These are phyloP conservation scores for Breynia disticha DNA, from an alignment of 441 rosid species.

Conservation along the genomic window DNA sequence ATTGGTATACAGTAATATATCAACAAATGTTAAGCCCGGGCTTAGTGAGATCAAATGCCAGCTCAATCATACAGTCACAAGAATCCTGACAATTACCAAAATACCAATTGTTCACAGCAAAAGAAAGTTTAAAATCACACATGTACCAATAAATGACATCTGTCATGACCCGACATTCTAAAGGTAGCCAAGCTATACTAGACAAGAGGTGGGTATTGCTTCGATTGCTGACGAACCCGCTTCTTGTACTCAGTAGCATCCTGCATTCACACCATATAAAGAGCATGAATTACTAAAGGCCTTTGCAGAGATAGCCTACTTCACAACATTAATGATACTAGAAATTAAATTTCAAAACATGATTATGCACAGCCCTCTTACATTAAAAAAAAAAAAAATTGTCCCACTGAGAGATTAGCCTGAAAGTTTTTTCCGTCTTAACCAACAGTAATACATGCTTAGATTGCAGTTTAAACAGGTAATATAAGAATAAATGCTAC, in stretches of 20 bases:
- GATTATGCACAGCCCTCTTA: too few relatives aligned
- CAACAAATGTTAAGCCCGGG: slow-evolving; percentile 10
- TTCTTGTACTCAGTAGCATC: slow-evolving; percentile 75
- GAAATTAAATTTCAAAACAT: neutral
- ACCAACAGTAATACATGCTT: neutral
- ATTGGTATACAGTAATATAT: slow-evolving; percentile 15
- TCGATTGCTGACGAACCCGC: slow-evolving; percentile 82
- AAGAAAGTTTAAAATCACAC: slow-evolving; percentile 23
- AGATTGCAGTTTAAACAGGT: too few relatives aligned
- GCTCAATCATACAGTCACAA: slow-evolving; percentile 17
- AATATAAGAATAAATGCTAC: too few relatives aligned
- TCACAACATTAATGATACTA: neutral
- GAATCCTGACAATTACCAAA: slow-evolving; percentile 21
- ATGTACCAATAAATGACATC: slow-evolving; percentile 9
- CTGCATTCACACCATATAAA: slow-evolving; percentile 26
- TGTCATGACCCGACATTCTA: slow-evolving; percentile 15
- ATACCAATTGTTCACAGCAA: slow-evolving; percentile 12
- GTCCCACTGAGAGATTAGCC: neutral
- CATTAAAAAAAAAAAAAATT: too few relatives aligned
- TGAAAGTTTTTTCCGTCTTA: neutral
- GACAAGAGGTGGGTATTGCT: slow-evolving; percentile 73
- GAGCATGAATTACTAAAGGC: neutral
- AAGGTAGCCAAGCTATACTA: slow-evolving; percentile 13
- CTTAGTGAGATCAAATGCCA: slow-evolving; percentile 1
- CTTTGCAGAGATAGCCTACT: neutral